These are phyloP conservation scores for Magnaporthiopsis incrustans DNA, from an alignment of 2,329 filamentous ascomycete species.

Conservation along the genomic window DNA sequence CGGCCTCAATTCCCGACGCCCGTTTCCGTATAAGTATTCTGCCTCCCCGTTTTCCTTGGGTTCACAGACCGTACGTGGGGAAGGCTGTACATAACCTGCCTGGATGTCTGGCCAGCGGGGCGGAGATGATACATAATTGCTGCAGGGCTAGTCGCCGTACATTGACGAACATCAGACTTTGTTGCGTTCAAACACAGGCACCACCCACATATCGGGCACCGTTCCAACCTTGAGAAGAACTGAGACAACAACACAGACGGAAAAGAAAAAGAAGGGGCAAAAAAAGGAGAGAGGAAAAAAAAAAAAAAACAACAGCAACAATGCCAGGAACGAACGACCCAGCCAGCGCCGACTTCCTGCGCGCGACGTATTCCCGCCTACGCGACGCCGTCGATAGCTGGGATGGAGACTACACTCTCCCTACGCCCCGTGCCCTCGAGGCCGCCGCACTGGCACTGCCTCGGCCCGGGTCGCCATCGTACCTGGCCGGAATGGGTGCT, in stretches of 20 bases:
- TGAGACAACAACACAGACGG: neutral
- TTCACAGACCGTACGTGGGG: neutral
- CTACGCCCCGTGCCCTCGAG: slow-evolving; percentile 20
- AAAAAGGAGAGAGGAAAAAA: neutral
- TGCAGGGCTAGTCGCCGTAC: neutral
- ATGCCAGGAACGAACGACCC: neutral
- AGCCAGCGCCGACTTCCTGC: slow-evolving; percentile 13
- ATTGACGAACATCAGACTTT: neutral
- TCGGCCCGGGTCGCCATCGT: slow-evolving; percentile 17
- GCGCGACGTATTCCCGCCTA: slow-evolving; percentile 14
- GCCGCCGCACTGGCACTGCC: slow-evolving; percentile 33
- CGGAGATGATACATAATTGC: neutral
- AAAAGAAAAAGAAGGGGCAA: neutral
- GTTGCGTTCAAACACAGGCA: neutral
- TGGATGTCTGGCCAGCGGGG: no score
- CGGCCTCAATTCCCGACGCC: neutral
- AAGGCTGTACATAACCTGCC: neutral
- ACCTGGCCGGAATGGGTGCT: slow-evolving; percentile 24
- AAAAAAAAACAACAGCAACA: neutral
- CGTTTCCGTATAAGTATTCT: neutral
- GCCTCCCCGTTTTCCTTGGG: neutral
- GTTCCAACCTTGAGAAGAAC: neutral
- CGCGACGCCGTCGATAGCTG: slow-evolving; percentile 11
- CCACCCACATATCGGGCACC: neutral
- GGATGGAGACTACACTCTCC: slow-evolving; percentile 33